Percentiles rank a stretch among this genome's conserved stretches.
phyloP scores from a whole-genome alignment of 345 rosid species.

The Cardamine resedifolia region DNA sequence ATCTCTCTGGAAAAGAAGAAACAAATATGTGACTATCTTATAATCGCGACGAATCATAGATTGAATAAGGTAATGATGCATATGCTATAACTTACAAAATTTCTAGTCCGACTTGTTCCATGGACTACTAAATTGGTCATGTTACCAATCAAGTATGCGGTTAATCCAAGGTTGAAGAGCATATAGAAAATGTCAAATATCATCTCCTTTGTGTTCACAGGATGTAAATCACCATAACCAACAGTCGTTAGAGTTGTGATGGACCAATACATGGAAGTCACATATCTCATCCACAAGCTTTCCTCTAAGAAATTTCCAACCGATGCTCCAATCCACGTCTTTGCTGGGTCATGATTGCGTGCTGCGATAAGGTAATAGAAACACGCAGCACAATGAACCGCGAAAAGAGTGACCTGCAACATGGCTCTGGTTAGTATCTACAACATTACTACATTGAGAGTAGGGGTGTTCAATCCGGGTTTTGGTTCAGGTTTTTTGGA shows the following conservation, averaged over 20 bases:
- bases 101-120: slow-evolving; percentile 89
- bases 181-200: slow-evolving; percentile 84
- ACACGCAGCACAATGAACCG: slow-evolving; percentile 89
- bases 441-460: background rate
- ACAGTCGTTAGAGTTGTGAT: slow-evolving; percentile 92
- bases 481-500: no score
- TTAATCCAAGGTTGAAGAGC: slow-evolving; percentile 90
- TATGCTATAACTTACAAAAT: slow-evolving; percentile 61
- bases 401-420: slow-evolving; percentile 82
- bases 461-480: background rate
- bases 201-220: slow-evolving; percentile 84
- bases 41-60: background rate
- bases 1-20: slow-evolving; percentile 50
- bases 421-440: slow-evolving; percentile 10
- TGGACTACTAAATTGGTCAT: slow-evolving; percentile 99
- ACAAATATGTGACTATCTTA: background rate
- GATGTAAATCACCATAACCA: slow-evolving; percentile 95
- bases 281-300: slow-evolving; percentile 69
- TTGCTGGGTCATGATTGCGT: slow-evolving; percentile 46
- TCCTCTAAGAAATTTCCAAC: slow-evolving; percentile 46
- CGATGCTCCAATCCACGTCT: slow-evolving; percentile 74
- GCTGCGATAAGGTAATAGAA: slow-evolving; percentile 90
- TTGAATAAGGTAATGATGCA: background rate
- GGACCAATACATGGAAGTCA: slow-evolving; percentile 93
- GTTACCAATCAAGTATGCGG: slow-evolving; percentile 91